A percentile compares a stretch with the other conserved stretches of the same genome.
phyloP scores from a whole-genome alignment of 352 stramenopile species.

The Globisporangium solare region DNA sequence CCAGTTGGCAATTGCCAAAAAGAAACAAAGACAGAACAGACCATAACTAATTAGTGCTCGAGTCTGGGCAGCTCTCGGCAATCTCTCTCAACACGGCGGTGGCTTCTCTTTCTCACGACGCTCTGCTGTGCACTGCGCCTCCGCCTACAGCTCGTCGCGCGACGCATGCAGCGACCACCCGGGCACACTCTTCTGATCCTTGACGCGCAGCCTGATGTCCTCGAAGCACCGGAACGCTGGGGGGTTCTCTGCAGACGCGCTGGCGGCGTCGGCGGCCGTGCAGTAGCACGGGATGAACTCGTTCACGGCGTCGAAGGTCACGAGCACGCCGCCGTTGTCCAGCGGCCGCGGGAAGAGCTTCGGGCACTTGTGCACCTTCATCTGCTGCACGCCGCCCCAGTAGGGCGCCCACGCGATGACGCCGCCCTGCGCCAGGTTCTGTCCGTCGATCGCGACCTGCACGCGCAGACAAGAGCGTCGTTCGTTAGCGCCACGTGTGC shows the following conservation, averaged over 20 bases:
- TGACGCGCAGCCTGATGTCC: constrained; percentile 67
- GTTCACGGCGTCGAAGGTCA: constrained; percentile 66
- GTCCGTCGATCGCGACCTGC: constrained; percentile 74
- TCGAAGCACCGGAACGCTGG: constrained; percentile 70
- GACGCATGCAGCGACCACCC: constrained; percentile 68
- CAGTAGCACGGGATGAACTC: constrained; percentile 78
- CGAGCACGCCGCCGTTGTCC: constrained; percentile 62
- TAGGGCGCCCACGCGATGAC: constrained; percentile 69
- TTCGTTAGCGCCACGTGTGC: too few relatives aligned
- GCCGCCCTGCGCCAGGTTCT: constrained; percentile 71
- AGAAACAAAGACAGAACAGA: too few relatives aligned
- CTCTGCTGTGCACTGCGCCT: neutral
- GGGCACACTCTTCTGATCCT: constrained; percentile 75
- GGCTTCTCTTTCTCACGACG: too few relatives aligned
- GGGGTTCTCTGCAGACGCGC: neutral
- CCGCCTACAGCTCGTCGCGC: constrained; percentile 29
- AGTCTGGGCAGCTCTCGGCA: too few relatives aligned
- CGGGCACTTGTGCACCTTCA: constrained; percentile 27
- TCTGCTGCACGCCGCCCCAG: constrained; percentile 58
- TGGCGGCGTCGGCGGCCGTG: constrained; percentile 20
- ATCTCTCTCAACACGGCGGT: too few relatives aligned
- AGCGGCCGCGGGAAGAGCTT: constrained; percentile 58
- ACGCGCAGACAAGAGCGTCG: neutral
- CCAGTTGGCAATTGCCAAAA: too few relatives aligned
- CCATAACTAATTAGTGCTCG: neutral